A percentile compares a stretch with the other conserved stretches of the same genome.
phyloP scores from a whole-genome alignment of 148 eudicot species.

The Silene uniflora region DNA sequence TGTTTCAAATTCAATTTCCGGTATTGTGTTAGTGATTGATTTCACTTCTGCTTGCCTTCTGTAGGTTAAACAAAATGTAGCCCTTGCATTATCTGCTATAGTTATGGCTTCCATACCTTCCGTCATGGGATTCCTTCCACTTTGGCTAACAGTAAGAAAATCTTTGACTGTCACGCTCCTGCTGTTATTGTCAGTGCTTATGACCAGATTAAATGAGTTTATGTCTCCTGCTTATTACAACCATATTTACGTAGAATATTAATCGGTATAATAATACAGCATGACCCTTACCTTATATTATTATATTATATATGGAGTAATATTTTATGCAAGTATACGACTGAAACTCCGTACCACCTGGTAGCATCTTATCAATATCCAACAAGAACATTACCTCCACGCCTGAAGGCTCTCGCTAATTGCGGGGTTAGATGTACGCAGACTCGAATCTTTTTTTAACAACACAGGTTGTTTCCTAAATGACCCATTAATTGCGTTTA shows the following conservation, averaged over 20 bases:
- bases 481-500: too few relatives aligned
- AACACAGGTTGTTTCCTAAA: too few relatives aligned
- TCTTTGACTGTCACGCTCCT: not conserved
- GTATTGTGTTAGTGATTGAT: slow-evolving; percentile 5
- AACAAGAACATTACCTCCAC: too few relatives aligned
- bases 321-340: too few relatives aligned
- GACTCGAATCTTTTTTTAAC: too few relatives aligned
- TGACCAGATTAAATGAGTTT: not conserved
- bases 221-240: not conserved
- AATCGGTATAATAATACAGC: not conserved
- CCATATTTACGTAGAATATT: not conserved
- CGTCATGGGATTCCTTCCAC: slow-evolving; percentile 83
- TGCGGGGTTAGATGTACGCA: too few relatives aligned
- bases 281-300: not conserved
- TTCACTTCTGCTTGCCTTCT: slow-evolving; percentile 10
- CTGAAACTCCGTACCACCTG: too few relatives aligned
- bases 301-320: too few relatives aligned
- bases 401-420: too few relatives aligned
- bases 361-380: too few relatives aligned
- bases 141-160: slow-evolving; percentile 81
- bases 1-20: not conserved
- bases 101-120: slow-evolving; percentile 85
- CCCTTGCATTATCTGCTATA: slow-evolving; percentile 82
- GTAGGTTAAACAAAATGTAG: slow-evolving; percentile 96
- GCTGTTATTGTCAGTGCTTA: not conserved